A percentile compares a stretch with the other conserved stretches of the same genome.
phyloP scores from a whole-genome alignment of 768 basidiomycete species.

The Boletus bicolor region DNA sequence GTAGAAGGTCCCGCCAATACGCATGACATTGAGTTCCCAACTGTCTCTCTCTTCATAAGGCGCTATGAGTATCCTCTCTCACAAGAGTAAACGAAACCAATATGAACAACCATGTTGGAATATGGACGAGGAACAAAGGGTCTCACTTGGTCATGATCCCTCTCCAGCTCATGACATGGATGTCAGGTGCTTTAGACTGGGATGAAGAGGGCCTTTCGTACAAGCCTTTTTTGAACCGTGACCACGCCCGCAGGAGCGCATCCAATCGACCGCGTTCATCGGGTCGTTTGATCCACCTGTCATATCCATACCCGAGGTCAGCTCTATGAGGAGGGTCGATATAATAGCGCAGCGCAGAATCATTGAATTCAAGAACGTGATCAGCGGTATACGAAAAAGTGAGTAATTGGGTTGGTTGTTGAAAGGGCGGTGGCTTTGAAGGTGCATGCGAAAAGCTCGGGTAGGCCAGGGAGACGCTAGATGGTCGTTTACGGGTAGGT shows the following conservation, averaged over 20 bases:
- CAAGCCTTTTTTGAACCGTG: constrained; percentile 38
- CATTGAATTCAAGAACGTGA: constrained; percentile 57
- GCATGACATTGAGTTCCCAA: constrained; percentile 86
- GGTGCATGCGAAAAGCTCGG: constrained; percentile 23
- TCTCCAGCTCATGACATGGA: constrained; percentile 69
- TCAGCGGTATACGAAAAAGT: constrained; percentile 69
- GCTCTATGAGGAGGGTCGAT: constrained; percentile 63
- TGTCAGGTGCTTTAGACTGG: constrained; percentile 33
- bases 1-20: constrained; percentile 63
- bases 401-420: constrained; percentile 64
- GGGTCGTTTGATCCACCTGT: constrained; percentile 63
- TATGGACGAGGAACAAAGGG: not conserved
- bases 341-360: constrained; percentile 71
- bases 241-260: constrained; percentile 57
- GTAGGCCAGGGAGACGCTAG: constrained; percentile 15
- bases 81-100: constrained; percentile 23
- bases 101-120: constrained; percentile 6
- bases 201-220: constrained; percentile 31
- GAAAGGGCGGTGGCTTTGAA: constrained; percentile 46
- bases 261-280: constrained; percentile 71
- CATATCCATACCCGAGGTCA: constrained; percentile 67
- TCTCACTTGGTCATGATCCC: constrained; percentile 82
- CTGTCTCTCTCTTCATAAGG: constrained; percentile 80
- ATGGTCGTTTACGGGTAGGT: constrained; percentile 3
- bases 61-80: constrained; percentile 72